phyloP scores from a whole-genome alignment of 2,329 filamentous ascomycete genomes.

The Aspergillus sp. region DNA sequence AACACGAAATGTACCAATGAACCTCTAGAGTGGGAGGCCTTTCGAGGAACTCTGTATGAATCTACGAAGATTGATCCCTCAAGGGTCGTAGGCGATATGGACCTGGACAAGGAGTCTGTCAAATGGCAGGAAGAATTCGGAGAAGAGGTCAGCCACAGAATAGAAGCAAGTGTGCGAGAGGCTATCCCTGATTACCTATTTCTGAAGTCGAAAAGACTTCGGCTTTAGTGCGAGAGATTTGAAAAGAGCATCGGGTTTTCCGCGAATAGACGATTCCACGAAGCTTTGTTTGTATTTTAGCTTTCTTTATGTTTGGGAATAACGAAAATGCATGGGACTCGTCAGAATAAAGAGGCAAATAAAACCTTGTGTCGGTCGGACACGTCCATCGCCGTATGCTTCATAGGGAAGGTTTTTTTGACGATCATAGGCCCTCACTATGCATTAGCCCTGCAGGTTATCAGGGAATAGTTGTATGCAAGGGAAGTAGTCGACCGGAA shows the following conservation, averaged over 20 bases:
- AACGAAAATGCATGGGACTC: no score
- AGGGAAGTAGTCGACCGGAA: not conserved
- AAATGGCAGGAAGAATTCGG: constrained; percentile 27
- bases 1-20: not conserved
- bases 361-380: no score
- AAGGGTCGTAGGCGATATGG: constrained; percentile 6
- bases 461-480: not conserved
- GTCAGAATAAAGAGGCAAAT: no score
- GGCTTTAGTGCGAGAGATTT: not conserved
- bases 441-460: not conserved
- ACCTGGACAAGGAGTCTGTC: constrained; percentile 21
- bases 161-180: constrained; percentile 5
- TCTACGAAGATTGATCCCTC: not conserved
- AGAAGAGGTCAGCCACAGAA: constrained; percentile 5
- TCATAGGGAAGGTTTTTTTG: no score
- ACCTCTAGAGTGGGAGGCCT: not conserved
- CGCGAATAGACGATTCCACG: no score
- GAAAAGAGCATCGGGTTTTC: not conserved
- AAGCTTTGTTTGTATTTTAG: not conserved
- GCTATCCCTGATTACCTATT: constrained; percentile 14
- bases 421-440: not conserved
- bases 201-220: not conserved
- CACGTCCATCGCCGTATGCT: no score
- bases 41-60: not conserved
- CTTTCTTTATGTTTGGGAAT: no score